A percentile compares a stretch with the other conserved stretches of the same genome.
These are phyloP conservation scores for Zea luxurians DNA, from an alignment of 176 grass and related monocot genomes.

Conservation along the genomic window DNA sequence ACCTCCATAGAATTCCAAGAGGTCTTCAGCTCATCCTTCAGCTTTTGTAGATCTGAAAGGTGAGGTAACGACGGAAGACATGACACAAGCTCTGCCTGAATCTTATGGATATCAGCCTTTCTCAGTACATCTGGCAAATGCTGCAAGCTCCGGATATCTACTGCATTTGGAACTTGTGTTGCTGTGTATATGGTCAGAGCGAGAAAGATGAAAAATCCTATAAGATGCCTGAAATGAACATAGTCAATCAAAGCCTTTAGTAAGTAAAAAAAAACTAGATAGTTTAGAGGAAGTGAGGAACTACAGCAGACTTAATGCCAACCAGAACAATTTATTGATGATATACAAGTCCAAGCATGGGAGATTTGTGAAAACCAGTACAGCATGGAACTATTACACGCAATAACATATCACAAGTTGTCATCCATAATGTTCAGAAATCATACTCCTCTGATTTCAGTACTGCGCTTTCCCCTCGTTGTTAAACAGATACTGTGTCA, in stretches of 20 bases:
- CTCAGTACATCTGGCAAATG: slow-evolving; percentile 70
- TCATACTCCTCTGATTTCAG: not conserved
- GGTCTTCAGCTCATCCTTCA: slow-evolving; percentile 66
- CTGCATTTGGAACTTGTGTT: slow-evolving; percentile 67
- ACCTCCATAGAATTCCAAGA: slow-evolving; percentile 70
- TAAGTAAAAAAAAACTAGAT: slow-evolving; percentile 6
- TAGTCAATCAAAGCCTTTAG: not conserved
- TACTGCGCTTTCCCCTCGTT: not conserved
- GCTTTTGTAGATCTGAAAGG: slow-evolving; percentile 68
- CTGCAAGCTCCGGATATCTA: slow-evolving; percentile 67
- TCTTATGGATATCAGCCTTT: slow-evolving; percentile 71
- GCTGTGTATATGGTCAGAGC: slow-evolving; percentile 87
- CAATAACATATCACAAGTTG: not conserved
- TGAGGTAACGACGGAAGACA: slow-evolving; percentile 77
- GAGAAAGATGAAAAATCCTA: slow-evolving; percentile 95
- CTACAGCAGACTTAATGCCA: not conserved
- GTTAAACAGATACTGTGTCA: not conserved
- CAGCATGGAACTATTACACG: not conserved
- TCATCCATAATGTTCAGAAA: not conserved
- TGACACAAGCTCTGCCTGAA: slow-evolving; percentile 66
- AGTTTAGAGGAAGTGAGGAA: not conserved
- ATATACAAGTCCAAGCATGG: too few relatives aligned
- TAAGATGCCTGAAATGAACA: slow-evolving; percentile 73
- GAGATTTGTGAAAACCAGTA: not conserved
- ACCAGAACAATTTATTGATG: not conserved